Conservation (phyloP, 148 eudicot species). For the Salicornia ramosissima region DNA sequence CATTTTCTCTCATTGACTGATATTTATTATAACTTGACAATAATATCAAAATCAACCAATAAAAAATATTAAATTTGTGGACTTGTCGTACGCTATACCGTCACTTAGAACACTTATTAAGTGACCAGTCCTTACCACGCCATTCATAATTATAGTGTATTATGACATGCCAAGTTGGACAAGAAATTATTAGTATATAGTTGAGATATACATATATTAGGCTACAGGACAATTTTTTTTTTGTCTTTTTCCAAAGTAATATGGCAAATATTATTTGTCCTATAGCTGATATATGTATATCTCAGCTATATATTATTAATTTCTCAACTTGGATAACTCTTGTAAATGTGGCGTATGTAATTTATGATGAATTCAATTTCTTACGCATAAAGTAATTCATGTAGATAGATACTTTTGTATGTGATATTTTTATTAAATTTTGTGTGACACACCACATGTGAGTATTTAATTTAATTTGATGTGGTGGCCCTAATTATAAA, state of each 20-base stretch:
- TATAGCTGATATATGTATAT: no score
- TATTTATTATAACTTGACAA: no score
- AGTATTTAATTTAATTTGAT: not conserved
- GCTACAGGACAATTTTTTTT: no score
- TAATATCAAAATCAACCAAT: no score
- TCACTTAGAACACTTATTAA: not conserved
- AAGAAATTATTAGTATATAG: no score
- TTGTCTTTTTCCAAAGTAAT: no score
- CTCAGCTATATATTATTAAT: no score
- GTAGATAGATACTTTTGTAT: not conserved
- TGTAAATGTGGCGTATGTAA: not conserved
- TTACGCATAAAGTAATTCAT: not conserved
- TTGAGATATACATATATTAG: no score
- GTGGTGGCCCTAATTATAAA: not conserved
- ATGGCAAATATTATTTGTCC: no score
- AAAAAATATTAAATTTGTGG: no score
- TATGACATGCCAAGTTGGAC: conserved; percentile 2
- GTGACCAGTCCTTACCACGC: not conserved
- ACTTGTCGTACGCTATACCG: not conserved
- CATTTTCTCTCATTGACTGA: no score
- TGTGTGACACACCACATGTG: not conserved
- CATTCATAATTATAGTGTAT: not conserved
- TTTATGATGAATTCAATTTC: not conserved
- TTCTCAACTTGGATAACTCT: no score
- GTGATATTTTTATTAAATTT: not conserved